These are phyloP conservation scores for Gossypium longicalyx DNA, from an alignment of 345 rosid species.

Conservation along the genomic window DNA sequence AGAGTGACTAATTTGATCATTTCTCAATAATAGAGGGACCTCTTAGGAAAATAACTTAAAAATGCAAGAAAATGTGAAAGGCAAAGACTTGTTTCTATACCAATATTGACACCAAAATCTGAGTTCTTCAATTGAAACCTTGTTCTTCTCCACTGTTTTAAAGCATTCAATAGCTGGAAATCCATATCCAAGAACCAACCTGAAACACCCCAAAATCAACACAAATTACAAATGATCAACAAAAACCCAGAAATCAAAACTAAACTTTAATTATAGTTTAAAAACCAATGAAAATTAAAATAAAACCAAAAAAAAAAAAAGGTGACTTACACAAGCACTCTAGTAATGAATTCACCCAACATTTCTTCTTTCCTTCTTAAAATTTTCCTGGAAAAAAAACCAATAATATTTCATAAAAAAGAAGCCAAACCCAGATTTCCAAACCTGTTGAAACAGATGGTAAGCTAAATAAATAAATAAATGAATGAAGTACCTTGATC, in stretches of 20 bases:
- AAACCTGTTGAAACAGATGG: neutral
- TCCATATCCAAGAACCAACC: slow-evolving; percentile 79
- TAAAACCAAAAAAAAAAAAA: neutral
- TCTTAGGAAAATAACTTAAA: neutral
- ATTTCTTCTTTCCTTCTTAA: slow-evolving; percentile 7
- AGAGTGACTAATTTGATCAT: too few relatives aligned
- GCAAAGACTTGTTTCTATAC: slow-evolving; percentile 26
- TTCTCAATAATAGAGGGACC: too few relatives aligned
- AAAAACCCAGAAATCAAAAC: slow-evolving; percentile 3
- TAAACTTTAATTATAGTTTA: neutral
- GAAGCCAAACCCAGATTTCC: neutral
- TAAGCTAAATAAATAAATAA: neutral
- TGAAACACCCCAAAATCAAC: slow-evolving; percentile 22
- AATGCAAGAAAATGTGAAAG: neutral
- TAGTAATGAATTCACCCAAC: slow-evolving; percentile 66
- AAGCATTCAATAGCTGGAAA: slow-evolving; percentile 91
- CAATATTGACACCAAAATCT: slow-evolving; percentile 97
- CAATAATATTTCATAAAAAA: neutral
- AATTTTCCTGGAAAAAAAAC: slow-evolving; percentile 24
- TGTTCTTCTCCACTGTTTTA: slow-evolving; percentile 83
- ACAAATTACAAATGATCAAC: neutral
- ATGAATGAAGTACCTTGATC: neutral
- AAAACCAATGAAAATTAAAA: neutral
- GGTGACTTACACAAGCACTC: slow-evolving; percentile 52
- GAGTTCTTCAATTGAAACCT: slow-evolving; percentile 68